These are phyloP conservation scores for Penicillium sclerotigenum DNA, from an alignment of 2,329 filamentous ascomycete species.

Conservation along the genomic window DNA sequence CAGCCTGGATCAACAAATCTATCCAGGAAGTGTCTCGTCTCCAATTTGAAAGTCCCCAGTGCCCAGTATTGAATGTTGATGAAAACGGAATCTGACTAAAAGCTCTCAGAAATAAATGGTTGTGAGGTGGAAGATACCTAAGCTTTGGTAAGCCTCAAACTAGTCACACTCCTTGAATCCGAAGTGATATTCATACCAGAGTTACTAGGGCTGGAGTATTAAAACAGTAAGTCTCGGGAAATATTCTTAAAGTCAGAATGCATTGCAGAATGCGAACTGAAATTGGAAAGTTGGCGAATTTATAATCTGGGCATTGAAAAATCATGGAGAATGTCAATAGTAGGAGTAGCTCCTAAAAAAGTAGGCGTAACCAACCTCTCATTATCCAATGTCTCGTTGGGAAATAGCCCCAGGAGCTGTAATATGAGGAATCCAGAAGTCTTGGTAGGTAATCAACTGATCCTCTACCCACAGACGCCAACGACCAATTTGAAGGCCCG, in stretches of 20 bases:
- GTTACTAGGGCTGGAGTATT: background rate
- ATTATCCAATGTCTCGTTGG: background rate
- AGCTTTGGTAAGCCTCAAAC: too few relatives aligned
- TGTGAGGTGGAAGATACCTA: too few relatives aligned
- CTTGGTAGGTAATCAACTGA: constrained; percentile 1
- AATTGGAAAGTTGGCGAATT: background rate
- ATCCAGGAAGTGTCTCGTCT: background rate
- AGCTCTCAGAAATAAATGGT: background rate
- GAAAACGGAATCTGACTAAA: background rate
- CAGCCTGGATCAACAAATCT: background rate
- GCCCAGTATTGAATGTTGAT: background rate
- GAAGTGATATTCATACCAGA: background rate
- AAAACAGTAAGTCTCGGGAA: background rate
- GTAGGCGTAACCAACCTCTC: background rate
- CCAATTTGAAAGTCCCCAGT: background rate
- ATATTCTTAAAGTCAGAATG: background rate
- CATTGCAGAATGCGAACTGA: too few relatives aligned
- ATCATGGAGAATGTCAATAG: background rate
- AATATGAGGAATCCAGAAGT: constrained; percentile 2
- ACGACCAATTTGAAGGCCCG: background rate
- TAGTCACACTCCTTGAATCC: too few relatives aligned
- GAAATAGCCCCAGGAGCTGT: background rate
- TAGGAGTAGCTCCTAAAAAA: background rate
- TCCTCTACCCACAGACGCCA: constrained; percentile 2
- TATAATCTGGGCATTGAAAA: background rate